Conservation (phyloP, 2,329 filamentous ascomycete genomes). For the Colletotrichum falcatum region DNA sequence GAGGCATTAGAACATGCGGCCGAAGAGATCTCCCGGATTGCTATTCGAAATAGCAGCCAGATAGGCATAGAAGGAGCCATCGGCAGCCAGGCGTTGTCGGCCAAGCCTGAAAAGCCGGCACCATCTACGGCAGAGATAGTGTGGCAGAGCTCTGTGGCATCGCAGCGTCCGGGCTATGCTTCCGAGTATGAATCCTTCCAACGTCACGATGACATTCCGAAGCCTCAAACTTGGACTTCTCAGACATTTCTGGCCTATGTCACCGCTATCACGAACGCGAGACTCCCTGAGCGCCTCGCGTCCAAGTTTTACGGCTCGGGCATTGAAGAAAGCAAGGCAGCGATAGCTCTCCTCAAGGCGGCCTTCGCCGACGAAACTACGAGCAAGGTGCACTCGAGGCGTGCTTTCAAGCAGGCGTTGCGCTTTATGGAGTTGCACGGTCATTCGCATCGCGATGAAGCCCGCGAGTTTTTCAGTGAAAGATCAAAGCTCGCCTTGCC, state of each 20-base stretch:
- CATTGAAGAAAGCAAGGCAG: conserved; percentile 52
- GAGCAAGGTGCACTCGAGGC: conserved; percentile 51
- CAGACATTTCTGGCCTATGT: conserved; percentile 58
- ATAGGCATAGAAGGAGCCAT: conserved; percentile 11
- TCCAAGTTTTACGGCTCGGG: conserved; percentile 51
- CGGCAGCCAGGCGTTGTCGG: conserved; percentile 6
- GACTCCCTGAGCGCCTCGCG: conserved; percentile 49
- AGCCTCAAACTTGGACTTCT: conserved; percentile 56
- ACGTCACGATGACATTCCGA: conserved; percentile 54
- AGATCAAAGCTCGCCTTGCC: conserved; percentile 52
- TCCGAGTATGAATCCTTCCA: neutral
- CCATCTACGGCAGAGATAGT: neutral
- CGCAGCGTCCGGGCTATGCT: conserved; percentile 20
- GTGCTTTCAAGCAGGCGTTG: conserved; percentile 59
- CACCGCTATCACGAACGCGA: conserved; percentile 53
- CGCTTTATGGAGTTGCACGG: conserved; percentile 52
- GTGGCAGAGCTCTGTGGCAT: conserved; percentile 22
- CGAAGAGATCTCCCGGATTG: conserved; percentile 24
- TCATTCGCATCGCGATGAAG: conserved; percentile 44
- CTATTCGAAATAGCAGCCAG: neutral
- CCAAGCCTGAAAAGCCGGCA: neutral
- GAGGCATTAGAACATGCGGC: conserved; percentile 29
- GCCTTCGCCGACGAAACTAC: conserved; percentile 54
- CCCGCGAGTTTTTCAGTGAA: conserved; percentile 51
- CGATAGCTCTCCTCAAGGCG: conserved; percentile 53